Evolutionary conservation across 2,329 filamentous ascomycete genomes (phyloP).

Genomic region (Tolypocladium amazonense): DNA sequence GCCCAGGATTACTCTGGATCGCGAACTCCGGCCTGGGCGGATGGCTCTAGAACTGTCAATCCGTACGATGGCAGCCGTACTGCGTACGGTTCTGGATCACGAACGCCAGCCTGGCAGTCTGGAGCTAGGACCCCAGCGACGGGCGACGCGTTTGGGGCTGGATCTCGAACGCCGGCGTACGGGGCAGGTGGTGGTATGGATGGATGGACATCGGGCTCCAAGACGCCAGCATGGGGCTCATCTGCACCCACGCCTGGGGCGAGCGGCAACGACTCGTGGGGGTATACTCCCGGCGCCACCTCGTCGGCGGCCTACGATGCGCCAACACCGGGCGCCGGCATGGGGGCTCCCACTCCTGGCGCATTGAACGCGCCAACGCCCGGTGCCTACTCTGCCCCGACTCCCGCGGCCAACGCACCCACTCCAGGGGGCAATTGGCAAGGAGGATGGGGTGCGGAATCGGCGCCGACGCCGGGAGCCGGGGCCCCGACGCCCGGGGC

Average conservation of each 20-base stretch:
- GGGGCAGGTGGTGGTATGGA: constrained; percentile 34
- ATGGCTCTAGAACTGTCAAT: constrained; percentile 57
- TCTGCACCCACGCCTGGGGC: constrained; percentile 49
- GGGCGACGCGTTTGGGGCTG: constrained; percentile 51
- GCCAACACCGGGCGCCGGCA: constrained; percentile 50
- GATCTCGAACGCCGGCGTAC: constrained; percentile 60
- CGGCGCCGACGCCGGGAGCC: constrained; percentile 55
- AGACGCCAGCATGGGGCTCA: constrained; percentile 64
- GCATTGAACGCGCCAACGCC: constrained; percentile 61
- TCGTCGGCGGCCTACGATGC: constrained; percentile 52
- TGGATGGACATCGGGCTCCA: constrained; percentile 56
- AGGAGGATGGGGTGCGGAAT: constrained; percentile 48
- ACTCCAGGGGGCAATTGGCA: constrained; percentile 58
- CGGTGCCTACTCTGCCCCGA: constrained; percentile 55
- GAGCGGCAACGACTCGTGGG: constrained; percentile 49
- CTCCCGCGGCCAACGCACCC: constrained; percentile 53
- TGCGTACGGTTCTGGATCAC: constrained; percentile 62
- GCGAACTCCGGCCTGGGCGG: constrained; percentile 61
- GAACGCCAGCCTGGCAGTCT: constrained; percentile 70
- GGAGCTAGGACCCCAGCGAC: constrained; percentile 60
- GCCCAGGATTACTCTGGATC: constrained; percentile 40
- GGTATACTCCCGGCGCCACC: constrained; percentile 41
- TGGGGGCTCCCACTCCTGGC: constrained; percentile 51
- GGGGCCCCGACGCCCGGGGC: constrained; percentile 61
- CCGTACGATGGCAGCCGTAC: constrained; percentile 67